Conservation (phyloP, 2,329 filamentous ascomycete species). For the Aureobasidium uvarum region DNA sequence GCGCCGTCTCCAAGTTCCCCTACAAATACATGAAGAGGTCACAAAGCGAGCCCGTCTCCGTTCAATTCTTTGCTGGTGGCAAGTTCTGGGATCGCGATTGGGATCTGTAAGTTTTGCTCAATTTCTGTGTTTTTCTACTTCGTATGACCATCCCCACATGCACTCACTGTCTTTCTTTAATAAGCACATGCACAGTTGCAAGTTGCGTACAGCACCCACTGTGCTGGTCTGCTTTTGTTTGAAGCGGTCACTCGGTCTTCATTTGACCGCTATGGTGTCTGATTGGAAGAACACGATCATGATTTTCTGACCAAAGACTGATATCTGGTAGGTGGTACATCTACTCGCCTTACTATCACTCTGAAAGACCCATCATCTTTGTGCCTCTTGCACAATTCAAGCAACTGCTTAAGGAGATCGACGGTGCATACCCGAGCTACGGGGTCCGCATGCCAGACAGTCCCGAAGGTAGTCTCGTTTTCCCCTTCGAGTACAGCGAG, state of each 20-base stretch:
- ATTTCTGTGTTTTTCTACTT: not conserved
- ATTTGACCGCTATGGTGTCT: not conserved
- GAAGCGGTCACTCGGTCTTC: not conserved
- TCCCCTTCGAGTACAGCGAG: constrained; percentile 64
- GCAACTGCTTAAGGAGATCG: constrained; percentile 63
- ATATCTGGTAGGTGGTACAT: constrained; percentile 33
- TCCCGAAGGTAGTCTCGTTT: constrained; percentile 54
- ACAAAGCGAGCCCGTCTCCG: constrained; percentile 47
- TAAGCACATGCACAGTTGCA: not conserved
- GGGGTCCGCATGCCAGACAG: constrained; percentile 59
- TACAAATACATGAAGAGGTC: constrained; percentile 54
- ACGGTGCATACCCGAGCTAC: constrained; percentile 53
- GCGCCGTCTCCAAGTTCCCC: constrained; percentile 58
- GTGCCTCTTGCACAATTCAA: constrained; percentile 66
- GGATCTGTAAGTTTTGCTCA: constrained; percentile 65
- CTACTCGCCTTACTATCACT: constrained; percentile 30
- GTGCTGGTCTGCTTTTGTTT: too few relatives aligned
- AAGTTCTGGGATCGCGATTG: constrained; percentile 63
- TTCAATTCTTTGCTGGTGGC: constrained; percentile 55
- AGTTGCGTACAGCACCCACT: not conserved
- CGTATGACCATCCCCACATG: not conserved
- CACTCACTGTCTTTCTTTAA: not conserved
- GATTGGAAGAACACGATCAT: not conserved
- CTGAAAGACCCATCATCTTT: constrained; percentile 60
- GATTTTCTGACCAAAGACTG: not conserved